Evolutionary conservation across 805 yeast genomes (phyloP).

Genomic region (Kuraishia molischiana): DNA sequence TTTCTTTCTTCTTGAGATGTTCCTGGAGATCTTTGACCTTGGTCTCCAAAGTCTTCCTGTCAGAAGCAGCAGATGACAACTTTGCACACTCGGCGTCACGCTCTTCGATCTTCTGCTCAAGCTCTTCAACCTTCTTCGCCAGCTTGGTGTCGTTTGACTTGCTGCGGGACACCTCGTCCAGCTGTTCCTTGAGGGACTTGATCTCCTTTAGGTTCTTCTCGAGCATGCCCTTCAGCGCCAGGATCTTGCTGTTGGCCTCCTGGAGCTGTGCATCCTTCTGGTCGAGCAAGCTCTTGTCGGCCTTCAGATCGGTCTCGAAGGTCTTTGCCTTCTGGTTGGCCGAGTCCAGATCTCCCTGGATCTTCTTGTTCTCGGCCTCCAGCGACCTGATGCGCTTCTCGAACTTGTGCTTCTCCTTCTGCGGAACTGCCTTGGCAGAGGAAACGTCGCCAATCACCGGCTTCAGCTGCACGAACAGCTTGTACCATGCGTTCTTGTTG

Average conservation of each 20-base stretch:
- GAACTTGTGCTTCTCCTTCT: slow-evolving; percentile 20
- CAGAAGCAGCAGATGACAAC: no score
- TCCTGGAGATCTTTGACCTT: neutral
- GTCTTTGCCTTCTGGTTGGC: slow-evolving; percentile 11
- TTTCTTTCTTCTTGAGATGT: neutral
- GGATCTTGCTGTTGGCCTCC: slow-evolving; percentile 15
- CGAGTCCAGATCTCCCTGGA: slow-evolving; percentile 18
- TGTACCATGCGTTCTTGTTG: slow-evolving; percentile 68
- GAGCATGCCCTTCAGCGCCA: slow-evolving; percentile 11
- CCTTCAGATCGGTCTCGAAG: slow-evolving; percentile 18
- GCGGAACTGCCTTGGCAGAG: slow-evolving; percentile 25
- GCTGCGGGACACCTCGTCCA: slow-evolving; percentile 8
- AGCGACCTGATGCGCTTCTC: slow-evolving; percentile 20
- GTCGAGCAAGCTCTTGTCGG: slow-evolving; percentile 31
- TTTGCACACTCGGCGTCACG: slow-evolving; percentile 7
- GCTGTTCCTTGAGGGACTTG: slow-evolving; percentile 7
- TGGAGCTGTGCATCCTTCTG: slow-evolving; percentile 38
- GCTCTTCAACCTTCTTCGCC: slow-evolving; percentile 9
- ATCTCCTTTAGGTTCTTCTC: slow-evolving; percentile 3
- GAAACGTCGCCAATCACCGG: slow-evolving; percentile 56
- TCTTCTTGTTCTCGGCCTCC: slow-evolving; percentile 17
- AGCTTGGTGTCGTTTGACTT: slow-evolving; percentile 2
- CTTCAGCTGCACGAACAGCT: slow-evolving; percentile 55
- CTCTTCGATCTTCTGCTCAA: slow-evolving; percentile 8
- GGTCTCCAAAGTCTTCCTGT: no score